Conservation (phyloP, 352 stramenopile genomes). For the Phytophthora melonis region DNA sequence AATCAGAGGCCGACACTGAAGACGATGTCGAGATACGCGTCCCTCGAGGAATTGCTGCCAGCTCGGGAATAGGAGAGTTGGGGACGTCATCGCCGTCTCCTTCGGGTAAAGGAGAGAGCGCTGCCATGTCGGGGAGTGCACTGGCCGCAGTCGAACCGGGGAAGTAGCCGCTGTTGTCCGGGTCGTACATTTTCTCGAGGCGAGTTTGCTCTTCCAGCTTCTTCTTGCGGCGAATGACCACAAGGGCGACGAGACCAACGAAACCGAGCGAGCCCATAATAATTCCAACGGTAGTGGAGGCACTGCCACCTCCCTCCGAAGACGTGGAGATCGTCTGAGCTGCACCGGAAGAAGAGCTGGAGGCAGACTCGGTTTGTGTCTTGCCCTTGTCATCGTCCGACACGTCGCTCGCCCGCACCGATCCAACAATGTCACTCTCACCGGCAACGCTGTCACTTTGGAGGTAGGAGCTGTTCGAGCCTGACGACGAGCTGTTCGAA, state of each 20-base stretch:
- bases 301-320: constrained; percentile 38
- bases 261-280: constrained; percentile 58
- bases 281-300: constrained; percentile 55
- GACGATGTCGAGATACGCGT: constrained; percentile 59
- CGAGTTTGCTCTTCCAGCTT: constrained; percentile 54
- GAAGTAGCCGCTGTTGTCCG: constrained; percentile 54
- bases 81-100: constrained; percentile 34
- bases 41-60: constrained; percentile 42
- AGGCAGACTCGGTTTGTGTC: constrained; percentile 12
- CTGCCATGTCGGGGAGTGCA: constrained; percentile 30
- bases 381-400: constrained; percentile 11
- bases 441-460: constrained; percentile 24
- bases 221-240: constrained; percentile 69
- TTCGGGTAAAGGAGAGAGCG: constrained; percentile 45
- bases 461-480: constrained; percentile 7
- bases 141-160: constrained; percentile 40
- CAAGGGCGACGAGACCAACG: constrained; percentile 54
- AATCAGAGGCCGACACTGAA: constrained; percentile 51
- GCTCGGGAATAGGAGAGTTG: constrained; percentile 58
- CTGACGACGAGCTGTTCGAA: constrained; percentile 42
- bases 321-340: constrained; percentile 55
- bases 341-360: constrained; percentile 16
- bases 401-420: constrained; percentile 30
- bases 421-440: constrained; percentile 40
- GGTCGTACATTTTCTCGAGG: constrained; percentile 55